These are phyloP conservation scores for Chaetomium globosum DNA, from an alignment of 2,329 filamentous ascomycete species.

Conservation along the genomic window DNA sequence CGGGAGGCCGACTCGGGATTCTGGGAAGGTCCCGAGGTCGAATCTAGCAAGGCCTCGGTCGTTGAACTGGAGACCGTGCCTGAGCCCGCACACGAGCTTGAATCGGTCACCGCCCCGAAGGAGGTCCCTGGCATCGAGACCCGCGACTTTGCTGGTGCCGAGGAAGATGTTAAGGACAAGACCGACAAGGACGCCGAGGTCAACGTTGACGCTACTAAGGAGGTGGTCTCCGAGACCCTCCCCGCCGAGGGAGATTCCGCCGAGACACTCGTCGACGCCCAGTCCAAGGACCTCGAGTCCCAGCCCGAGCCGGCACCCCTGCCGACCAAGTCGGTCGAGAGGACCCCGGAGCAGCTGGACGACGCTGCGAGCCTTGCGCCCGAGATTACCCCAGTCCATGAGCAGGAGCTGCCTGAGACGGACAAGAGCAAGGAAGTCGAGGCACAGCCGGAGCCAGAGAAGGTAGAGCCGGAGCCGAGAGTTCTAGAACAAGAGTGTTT, in stretches of 20 bases:
- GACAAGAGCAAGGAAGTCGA: conserved; percentile 24
- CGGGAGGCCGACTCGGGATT: conserved; percentile 35
- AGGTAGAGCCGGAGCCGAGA: conserved; percentile 31
- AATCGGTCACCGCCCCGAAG: conserved; percentile 14
- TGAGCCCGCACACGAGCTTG: conserved; percentile 24
- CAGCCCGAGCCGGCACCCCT: conserved; percentile 17
- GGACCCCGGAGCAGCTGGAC: background rate
- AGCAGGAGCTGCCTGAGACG: conserved; percentile 3
- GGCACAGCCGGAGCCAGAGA: conserved; percentile 30
- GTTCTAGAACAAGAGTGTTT: conserved; percentile 27
- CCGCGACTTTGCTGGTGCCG: conserved; percentile 27
- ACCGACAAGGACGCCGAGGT: background rate
- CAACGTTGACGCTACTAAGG: conserved; percentile 16
- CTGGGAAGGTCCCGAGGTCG: conserved; percentile 33
- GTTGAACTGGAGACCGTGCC: conserved; percentile 28
- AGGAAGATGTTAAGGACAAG: conserved; percentile 6
- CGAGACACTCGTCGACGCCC: conserved; percentile 16
- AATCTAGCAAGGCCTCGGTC: conserved; percentile 25
- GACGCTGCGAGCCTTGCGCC: conserved; percentile 15
- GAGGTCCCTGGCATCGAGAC: conserved; percentile 14
- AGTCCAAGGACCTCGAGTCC: conserved; percentile 15
- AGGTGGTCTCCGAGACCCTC: background rate
- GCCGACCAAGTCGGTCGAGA: conserved; percentile 7
- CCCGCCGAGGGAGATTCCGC: conserved; percentile 8
- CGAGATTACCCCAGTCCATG: conserved; percentile 10